These are phyloP conservation scores for Heliamphora exappendiculata DNA, from an alignment of 148 eudicot genomes.

Conservation along the genomic window DNA sequence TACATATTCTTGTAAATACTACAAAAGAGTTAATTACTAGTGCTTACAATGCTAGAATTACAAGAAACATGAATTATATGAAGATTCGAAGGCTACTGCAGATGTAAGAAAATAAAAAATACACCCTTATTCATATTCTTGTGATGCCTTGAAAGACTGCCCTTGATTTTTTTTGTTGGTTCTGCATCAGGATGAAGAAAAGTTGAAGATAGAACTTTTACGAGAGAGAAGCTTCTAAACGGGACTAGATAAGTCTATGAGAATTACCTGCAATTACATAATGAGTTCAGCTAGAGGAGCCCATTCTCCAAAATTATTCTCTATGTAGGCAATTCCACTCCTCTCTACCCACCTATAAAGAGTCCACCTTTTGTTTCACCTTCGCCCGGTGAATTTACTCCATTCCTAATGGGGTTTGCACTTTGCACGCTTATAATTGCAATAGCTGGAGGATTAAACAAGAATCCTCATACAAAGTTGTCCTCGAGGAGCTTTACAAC, in stretches of 20 bases:
- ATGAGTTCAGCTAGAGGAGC: conserved; percentile 41
- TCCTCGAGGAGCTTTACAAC: conserved; percentile 39
- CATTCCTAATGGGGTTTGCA: conserved; percentile 30
- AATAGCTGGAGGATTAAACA: conserved; percentile 37
- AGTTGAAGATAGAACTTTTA: not conserved
- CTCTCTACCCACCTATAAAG: conserved; percentile 37
- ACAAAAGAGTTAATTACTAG: not conserved
- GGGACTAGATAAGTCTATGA: not conserved
- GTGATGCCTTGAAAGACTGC: conserved; percentile 9
- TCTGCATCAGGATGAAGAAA: conserved; percentile 18
- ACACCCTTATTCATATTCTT: not conserved
- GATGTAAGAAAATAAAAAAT: not conserved
- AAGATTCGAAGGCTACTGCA: not conserved
- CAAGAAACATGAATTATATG: not conserved
- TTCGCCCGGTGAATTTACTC: conserved; percentile 38
- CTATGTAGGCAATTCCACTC: conserved; percentile 41
- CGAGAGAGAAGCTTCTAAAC: conserved; percentile 7
- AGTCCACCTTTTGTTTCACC: conserved; percentile 50
- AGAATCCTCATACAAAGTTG: conserved; percentile 45
- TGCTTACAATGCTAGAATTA: not conserved
- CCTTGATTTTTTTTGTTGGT: conserved; percentile 14
- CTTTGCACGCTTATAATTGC: conserved; percentile 44
- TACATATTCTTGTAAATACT: not conserved
- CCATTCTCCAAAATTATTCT: conserved; percentile 49
- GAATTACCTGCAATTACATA: conserved; percentile 28